Conservation (phyloP, 805 yeast genomes). For the Kluyveromyces wickerhamii region DNA sequence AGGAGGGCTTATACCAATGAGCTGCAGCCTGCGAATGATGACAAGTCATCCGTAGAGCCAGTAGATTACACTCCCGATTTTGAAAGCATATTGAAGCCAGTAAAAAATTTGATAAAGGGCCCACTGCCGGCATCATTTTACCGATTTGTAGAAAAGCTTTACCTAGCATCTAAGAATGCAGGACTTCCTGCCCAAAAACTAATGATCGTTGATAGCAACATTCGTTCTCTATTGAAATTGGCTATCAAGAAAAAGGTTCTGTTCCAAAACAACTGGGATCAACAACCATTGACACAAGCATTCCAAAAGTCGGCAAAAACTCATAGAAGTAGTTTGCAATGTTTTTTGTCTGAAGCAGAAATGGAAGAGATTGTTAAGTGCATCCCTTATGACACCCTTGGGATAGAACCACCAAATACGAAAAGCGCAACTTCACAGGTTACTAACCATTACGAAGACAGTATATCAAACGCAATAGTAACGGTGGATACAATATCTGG, state of each 20-base stretch:
- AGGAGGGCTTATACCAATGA: too few relatives aligned
- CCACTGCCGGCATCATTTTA: constrained; percentile 3
- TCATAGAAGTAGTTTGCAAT: not conserved
- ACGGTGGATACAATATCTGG: constrained; percentile 1
- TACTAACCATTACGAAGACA: not conserved
- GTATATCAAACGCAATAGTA: not conserved
- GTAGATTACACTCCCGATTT: not conserved
- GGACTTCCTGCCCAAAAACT: not conserved
- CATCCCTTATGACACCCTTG: constrained; percentile 2
- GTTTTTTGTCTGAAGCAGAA: constrained; percentile 1
- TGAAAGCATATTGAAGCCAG: constrained; percentile 1
- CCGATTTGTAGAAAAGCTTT: constrained; percentile 3
- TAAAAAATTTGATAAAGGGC: not conserved
- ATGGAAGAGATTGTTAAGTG: not conserved
- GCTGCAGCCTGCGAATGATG: too few relatives aligned
- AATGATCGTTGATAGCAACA: not conserved
- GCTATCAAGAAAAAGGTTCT: constrained; percentile 1
- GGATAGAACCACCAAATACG: constrained; percentile 1
- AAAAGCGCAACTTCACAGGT: not conserved
- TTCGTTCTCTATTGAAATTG: not conserved
- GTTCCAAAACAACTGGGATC: constrained; percentile 3
- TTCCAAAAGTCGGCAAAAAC: not conserved
- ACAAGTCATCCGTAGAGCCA: too few relatives aligned
- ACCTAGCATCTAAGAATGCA: not conserved
- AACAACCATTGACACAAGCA: constrained; percentile 1